phyloP scores from a whole-genome alignment of 2,329 filamentous ascomycete species.

The Fusarium ambrosium region DNA sequence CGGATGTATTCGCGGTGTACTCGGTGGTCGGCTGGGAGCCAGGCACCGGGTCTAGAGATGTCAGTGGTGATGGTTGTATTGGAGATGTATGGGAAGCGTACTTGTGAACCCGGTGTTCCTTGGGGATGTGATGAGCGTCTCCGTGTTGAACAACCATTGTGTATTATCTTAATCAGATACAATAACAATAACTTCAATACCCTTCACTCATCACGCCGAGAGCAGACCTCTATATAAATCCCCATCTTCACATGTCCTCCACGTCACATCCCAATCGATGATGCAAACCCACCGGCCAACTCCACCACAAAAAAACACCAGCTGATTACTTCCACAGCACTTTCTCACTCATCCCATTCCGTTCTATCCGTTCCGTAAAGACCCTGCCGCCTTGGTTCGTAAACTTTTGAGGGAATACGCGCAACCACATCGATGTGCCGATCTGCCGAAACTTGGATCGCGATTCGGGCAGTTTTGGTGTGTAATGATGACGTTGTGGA shows the following conservation, averaged over 20 bases:
- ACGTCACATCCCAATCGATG: conserved; percentile 41
- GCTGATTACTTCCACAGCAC: not conserved
- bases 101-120: conserved; percentile 61
- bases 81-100: conserved; percentile 45
- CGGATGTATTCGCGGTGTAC: conserved; percentile 74
- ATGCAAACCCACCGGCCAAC: conserved; percentile 32
- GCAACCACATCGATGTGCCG: conserved; percentile 19
- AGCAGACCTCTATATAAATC: not conserved
- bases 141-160: conserved; percentile 65
- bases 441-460: conserved; percentile 27
- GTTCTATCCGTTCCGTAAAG: conserved; percentile 17
- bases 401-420: not conserved
- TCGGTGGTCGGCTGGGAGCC: conserved; percentile 74
- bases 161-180: not conserved
- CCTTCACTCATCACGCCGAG: not conserved
- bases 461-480: not conserved
- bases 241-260: conserved; percentile 2
- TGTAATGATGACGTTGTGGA: conserved; percentile 36
- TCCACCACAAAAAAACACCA: conserved; percentile 12
- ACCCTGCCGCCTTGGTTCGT: conserved; percentile 17
- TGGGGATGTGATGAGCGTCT: conserved; percentile 65
- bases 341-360: conserved; percentile 7
- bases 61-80: not conserved
- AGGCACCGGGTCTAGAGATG: conserved; percentile 63
- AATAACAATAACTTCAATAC: not conserved